phyloP scores from a whole-genome alignment of 2,329 filamentous ascomycete genomes.

The Colletotrichum spaethianum region DNA sequence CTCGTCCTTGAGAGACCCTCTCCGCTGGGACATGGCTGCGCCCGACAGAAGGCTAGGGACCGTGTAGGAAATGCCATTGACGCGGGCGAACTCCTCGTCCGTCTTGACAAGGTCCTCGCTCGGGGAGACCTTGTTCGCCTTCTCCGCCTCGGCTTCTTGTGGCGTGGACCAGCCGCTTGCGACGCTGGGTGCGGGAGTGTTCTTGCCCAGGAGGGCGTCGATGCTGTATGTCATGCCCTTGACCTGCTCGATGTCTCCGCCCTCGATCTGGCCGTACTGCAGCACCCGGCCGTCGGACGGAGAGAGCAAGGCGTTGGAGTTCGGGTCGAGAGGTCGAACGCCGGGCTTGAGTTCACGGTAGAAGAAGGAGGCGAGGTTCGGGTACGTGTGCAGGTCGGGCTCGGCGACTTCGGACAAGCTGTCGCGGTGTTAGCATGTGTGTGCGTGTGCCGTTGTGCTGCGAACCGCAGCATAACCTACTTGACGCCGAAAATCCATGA shows the following conservation, averaged over 20 bases:
- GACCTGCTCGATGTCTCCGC: slow-evolving; percentile 97
- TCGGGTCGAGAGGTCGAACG: slow-evolving; percentile 85
- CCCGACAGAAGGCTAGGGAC: slow-evolving; percentile 90
- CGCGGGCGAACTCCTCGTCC: slow-evolving; percentile 91
- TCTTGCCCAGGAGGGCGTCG: slow-evolving; percentile 87
- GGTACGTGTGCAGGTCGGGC: slow-evolving; percentile 88
- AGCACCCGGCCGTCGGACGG: slow-evolving; percentile 93
- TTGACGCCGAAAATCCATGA: slow-evolving; percentile 93
- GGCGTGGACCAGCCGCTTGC: slow-evolving; percentile 53
- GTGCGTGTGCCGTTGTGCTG: not conserved
- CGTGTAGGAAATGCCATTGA: slow-evolving; percentile 97
- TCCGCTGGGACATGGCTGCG: slow-evolving; percentile 59
- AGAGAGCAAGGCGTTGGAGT: slow-evolving; percentile 84
- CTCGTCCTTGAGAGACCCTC: slow-evolving; percentile 77
- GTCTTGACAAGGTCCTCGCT: slow-evolving; percentile 79
- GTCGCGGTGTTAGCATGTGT: slow-evolving; percentile 45
- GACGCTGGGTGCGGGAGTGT: slow-evolving; percentile 69
- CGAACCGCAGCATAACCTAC: slow-evolving; percentile 50
- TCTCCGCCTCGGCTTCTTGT: slow-evolving; percentile 45
- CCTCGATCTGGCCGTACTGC: slow-evolving; percentile 92
- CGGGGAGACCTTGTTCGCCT: slow-evolving; percentile 53
- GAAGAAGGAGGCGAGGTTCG: slow-evolving; percentile 96
- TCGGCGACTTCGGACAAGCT: slow-evolving; percentile 90
- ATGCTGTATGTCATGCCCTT: slow-evolving; percentile 99
- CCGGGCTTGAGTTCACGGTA: slow-evolving; percentile 95